Conservation (phyloP, 2,329 filamentous ascomycete species). For the Aspergillus neoniger region DNA sequence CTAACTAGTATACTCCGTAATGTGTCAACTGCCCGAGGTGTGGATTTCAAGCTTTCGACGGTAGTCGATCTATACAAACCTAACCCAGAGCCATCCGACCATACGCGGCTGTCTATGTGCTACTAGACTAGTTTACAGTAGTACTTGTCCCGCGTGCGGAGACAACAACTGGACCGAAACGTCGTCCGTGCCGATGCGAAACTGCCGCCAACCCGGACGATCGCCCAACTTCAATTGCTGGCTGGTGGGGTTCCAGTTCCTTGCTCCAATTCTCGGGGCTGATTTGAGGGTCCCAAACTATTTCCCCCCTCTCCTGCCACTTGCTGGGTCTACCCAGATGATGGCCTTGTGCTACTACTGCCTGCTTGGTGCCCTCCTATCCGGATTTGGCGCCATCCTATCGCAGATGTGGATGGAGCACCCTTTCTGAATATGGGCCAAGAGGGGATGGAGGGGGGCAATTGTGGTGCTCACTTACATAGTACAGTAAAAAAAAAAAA, state of each 20-base stretch:
- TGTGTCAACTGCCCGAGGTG: background rate
- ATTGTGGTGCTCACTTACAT: background rate
- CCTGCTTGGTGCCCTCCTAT: no score
- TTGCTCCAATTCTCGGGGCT: no score
- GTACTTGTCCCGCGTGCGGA: slow-evolving; percentile 16
- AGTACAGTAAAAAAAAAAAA: background rate
- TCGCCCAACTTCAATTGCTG: background rate
- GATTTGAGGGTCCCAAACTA: no score
- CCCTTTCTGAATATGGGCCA: background rate
- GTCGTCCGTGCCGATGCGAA: background rate
- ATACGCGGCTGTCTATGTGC: background rate
- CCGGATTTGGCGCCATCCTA: background rate
- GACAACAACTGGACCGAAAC: slow-evolving; percentile 1
- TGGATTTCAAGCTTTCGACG: slow-evolving; percentile 8
- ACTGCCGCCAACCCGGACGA: background rate
- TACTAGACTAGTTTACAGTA: background rate
- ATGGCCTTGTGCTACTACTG: no score
- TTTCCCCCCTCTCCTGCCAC: no score
- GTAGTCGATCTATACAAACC: background rate
- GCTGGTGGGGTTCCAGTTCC: background rate
- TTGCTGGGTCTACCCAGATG: no score
- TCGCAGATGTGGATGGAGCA: background rate
- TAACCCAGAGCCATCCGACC: no score
- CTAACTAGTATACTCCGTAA: background rate
- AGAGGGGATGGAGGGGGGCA: slow-evolving; percentile 5